Evolutionary conservation across 495 filamentous ascomycete genomes (phyloP).

Genomic region (Penicillium flavigenum): DNA sequence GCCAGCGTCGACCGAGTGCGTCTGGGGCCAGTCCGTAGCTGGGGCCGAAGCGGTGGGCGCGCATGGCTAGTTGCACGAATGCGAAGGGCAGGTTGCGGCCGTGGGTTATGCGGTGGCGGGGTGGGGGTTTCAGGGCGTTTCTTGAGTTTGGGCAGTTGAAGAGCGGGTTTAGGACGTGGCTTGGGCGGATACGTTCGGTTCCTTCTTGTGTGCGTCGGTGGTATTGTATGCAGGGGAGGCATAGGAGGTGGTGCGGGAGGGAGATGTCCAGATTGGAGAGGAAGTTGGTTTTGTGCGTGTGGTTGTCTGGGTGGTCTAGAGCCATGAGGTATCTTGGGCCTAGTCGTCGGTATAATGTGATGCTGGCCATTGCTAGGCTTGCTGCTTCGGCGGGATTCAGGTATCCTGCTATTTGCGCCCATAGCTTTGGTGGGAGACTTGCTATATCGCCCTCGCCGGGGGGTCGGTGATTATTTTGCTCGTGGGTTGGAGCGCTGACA

Average conservation of each 20-base stretch:
- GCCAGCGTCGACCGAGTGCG: conserved; percentile 49
- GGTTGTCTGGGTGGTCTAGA: conserved; percentile 41
- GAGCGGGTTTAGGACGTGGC: conserved; percentile 50
- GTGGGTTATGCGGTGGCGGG: conserved; percentile 52
- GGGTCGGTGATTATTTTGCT: conserved; percentile 26
- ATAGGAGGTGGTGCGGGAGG: conserved; percentile 54
- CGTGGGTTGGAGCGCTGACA: conserved; percentile 17
- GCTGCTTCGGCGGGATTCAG: conserved; percentile 47
- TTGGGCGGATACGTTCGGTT: conserved; percentile 48
- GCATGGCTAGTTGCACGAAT: conserved; percentile 54
- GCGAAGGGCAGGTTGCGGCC: conserved; percentile 52
- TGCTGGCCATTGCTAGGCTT: conserved; percentile 47
- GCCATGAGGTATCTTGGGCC: conserved; percentile 32
- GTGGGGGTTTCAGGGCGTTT: conserved; percentile 41
- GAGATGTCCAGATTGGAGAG: conserved; percentile 44
- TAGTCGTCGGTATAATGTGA: conserved; percentile 43
- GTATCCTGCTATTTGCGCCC: conserved; percentile 41
- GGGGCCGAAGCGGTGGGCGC: conserved; percentile 40
- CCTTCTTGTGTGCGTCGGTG: conserved; percentile 52
- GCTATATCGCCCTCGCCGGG: conserved; percentile 47
- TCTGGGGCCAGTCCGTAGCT: conserved; percentile 46
- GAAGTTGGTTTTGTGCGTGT: conserved; percentile 44
- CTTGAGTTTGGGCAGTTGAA: conserved; percentile 50
- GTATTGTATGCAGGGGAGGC: conserved; percentile 53
- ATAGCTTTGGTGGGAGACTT: conserved; percentile 44